Evolutionary conservation across 2,329 filamentous ascomycete genomes (phyloP).

Genomic region (Madurella mycetomatis): DNA sequence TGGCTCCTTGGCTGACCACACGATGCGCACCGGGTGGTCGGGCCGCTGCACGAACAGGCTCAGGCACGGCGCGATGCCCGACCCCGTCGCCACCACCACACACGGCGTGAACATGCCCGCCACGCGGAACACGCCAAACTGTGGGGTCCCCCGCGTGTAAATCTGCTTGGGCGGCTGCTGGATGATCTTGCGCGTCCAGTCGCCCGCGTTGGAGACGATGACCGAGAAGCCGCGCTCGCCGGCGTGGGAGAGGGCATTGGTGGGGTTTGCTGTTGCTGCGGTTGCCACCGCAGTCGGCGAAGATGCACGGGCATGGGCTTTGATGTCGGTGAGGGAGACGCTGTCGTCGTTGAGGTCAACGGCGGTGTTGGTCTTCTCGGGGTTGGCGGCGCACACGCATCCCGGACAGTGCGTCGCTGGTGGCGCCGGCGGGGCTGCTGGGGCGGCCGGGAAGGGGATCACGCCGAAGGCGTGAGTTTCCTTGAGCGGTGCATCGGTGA

Average conservation of each 20-base stretch:
- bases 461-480: constrained; percentile 77
- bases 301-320: not conserved
- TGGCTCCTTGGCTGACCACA: constrained; percentile 65
- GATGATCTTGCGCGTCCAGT: constrained; percentile 67
- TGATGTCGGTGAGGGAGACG: not conserved
- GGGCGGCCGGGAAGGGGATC: constrained; percentile 53
- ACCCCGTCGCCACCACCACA: constrained; percentile 66
- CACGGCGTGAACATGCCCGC: constrained; percentile 61
- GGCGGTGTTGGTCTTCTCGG: not conserved
- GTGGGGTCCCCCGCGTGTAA: constrained; percentile 65
- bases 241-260: constrained; percentile 24
- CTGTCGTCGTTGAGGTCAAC: not conserved
- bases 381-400: constrained; percentile 7
- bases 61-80: constrained; percentile 66
- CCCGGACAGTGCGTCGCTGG: constrained; percentile 7
- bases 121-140: constrained; percentile 63
- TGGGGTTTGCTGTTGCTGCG: not conserved
- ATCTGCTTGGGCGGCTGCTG: constrained; percentile 54
- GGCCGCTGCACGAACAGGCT: constrained; percentile 47
- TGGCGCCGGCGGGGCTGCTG: not conserved
- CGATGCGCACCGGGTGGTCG: constrained; percentile 45
- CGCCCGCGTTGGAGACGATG: constrained; percentile 67
- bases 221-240: constrained; percentile 58
- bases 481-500: constrained; percentile 58
- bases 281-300: not conserved